Evolutionary conservation across 75 land plant genomes (phyloP), one percentile per base, ranked within the genome.

Genomic region (Larix kaempferi): DNA sequence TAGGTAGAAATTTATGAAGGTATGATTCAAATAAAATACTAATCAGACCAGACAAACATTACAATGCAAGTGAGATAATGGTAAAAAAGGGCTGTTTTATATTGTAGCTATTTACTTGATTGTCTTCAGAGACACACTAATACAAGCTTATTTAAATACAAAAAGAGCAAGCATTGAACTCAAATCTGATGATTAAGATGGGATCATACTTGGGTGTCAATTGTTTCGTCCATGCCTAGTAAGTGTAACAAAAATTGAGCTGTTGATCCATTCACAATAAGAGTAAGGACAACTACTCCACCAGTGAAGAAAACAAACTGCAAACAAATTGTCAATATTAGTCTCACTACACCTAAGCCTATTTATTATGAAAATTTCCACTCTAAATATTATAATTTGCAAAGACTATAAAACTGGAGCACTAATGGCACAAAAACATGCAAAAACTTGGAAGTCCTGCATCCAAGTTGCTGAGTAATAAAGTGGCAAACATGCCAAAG

Each of bases 261-360:
- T 13, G 99, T 94, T 59, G 98, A 91, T 65, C 98, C 90, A 87
- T 94, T 92, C 25, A 95, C 76, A 78, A 92, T 86, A 21, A 96
- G 92, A 19, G 99, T 96, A 79, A 96, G 78, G 75, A 96, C 90
- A 49, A 94, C 98, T 74, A 96, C 90, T 49, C 99, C 99, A 61
- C 99, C 98, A 57, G 99, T 96, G 78, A 96, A 90, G 85, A 88
- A 94, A 63, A 92, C 91, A 92, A 94, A 92, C 98, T 94, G 92
- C 33, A 75, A 56, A 56, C 8, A 69, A 39, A 79, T 57, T 58
- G 35, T 23, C 65, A 25, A 78, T 25, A 19, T 57, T 25, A 11
- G 17, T 23, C 56, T 26, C n/a, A 77, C 23, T 23, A 71, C 60
- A 23, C 13, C 14, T 41, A 56, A 63, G 15, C 16, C 39, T 16